Evolutionary conservation across 768 basidiomycete species (phyloP).

Genomic region (Amanita pallidorosea): DNA sequence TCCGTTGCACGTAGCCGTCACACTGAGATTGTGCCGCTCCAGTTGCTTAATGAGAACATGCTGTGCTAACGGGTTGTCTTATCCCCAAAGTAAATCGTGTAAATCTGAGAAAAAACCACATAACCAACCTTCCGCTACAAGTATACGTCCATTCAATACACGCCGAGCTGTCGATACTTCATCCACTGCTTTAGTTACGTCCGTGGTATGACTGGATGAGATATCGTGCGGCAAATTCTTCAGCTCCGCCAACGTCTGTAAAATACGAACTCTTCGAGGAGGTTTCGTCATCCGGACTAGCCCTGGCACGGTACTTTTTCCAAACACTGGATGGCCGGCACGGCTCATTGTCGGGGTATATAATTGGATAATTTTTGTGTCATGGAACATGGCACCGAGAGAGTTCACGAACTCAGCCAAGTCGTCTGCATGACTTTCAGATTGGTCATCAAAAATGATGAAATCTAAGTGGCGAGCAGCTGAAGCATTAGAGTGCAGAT

Average conservation of each 20-base stretch:
- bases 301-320: conserved; percentile 37
- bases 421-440: conserved; percentile 45
- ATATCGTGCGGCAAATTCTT: conserved; percentile 42
- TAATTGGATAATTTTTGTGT: conserved; percentile 60
- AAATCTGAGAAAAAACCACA: neutral
- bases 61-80: conserved; percentile 66
- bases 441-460: conserved; percentile 57
- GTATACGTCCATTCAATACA: conserved; percentile 53
- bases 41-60: conserved; percentile 59
- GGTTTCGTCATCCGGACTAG: conserved; percentile 66
- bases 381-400: conserved; percentile 25
- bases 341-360: conserved; percentile 62
- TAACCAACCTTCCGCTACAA: conserved; percentile 57
- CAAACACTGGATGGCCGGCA: conserved; percentile 39
- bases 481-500: conserved; percentile 22
- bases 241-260: conserved; percentile 50
- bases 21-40: conserved; percentile 47
- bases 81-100: neutral
- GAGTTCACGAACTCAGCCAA: conserved; percentile 39
- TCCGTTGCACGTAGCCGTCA: conserved; percentile 54
- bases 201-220: conserved; percentile 23
- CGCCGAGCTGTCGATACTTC: conserved; percentile 36
- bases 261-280: conserved; percentile 45
- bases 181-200: conserved; percentile 31
- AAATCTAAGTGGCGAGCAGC: conserved; percentile 40